A percentile compares a stretch with the other conserved stretches of the same genome.
Evolutionary conservation across 139 green algal genomes (phyloP).

Genomic region (Picochlorum costavermella): DNA sequence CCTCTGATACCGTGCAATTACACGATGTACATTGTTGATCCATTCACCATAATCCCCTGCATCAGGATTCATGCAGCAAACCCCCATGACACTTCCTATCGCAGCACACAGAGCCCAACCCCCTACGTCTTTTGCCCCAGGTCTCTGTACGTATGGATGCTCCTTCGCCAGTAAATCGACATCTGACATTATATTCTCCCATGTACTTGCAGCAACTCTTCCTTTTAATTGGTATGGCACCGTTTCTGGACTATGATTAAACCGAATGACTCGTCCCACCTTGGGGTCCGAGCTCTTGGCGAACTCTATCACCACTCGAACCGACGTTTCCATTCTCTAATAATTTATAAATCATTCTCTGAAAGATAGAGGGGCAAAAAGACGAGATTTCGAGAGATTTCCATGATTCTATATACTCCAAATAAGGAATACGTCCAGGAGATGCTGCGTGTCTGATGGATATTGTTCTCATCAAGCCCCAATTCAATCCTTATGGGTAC

Average conservation of each 20-base stretch:
- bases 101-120: constrained; percentile 18
- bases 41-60: constrained; percentile 29
- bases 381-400: too few species aligned
- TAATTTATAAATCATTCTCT: too few species aligned
- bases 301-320: constrained; percentile 34
- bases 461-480: too few species aligned
- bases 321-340: constrained; percentile 10
- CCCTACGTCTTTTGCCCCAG: constrained; percentile 3
- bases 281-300: constrained; percentile 12
- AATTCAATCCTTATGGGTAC: too few species aligned
- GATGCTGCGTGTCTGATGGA: too few species aligned
- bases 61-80: constrained; percentile 27
- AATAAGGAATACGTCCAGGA: too few species aligned
- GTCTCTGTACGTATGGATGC: constrained; percentile 24
- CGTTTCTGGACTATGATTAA: constrained; percentile 18
- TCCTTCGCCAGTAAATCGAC: constrained; percentile 10
- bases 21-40: background rate
- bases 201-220: constrained; percentile 10
- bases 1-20: constrained; percentile 13
- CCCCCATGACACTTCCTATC: constrained; percentile 23
- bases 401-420: too few species aligned
- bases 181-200: constrained; percentile 16
- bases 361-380: too few species aligned
- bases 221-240: constrained; percentile 20
- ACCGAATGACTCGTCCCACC: constrained; percentile 17